Conservation (phyloP, 305 asterid genomes). For the Ajuga reptans region DNA sequence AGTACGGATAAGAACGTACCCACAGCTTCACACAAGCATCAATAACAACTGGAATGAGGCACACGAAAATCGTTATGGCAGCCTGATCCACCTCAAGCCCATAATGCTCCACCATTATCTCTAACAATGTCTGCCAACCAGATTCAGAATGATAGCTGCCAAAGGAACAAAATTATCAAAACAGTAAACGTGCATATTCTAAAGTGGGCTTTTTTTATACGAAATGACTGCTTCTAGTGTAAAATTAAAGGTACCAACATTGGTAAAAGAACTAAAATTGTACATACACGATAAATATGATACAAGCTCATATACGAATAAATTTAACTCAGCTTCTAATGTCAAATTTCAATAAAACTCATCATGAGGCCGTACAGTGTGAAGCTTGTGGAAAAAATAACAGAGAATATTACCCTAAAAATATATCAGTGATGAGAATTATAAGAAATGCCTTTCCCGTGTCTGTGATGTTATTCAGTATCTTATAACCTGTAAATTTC, state of each 20-base stretch:
- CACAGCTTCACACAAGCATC: slow-evolving; percentile 93
- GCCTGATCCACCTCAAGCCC: slow-evolving; percentile 73
- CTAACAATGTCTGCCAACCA: slow-evolving; percentile 81
- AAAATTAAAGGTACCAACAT: background rate
- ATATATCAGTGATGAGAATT: slow-evolving; percentile 77
- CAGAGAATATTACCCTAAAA: slow-evolving; percentile 56
- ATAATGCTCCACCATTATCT: slow-evolving; percentile 69
- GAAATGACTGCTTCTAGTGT: background rate
- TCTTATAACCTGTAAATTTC: slow-evolving; percentile 88
- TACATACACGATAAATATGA: background rate
- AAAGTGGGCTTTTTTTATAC: background rate
- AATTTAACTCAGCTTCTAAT: background rate
- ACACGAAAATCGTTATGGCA: slow-evolving; percentile 59
- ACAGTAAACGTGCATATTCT: background rate
- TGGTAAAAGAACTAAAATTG: background rate
- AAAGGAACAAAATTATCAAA: background rate
- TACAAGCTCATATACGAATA: background rate
- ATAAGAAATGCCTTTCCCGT: slow-evolving; percentile 88
- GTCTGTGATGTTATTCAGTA: slow-evolving; percentile 76
- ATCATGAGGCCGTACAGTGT: background rate
- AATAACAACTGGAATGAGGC: slow-evolving; percentile 64
- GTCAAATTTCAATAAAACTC: background rate
- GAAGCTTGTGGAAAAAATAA: background rate
- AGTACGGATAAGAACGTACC: slow-evolving; percentile 42
- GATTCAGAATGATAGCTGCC: slow-evolving; percentile 88